These are phyloP conservation scores for Candida railenensis DNA, from an alignment of 805 yeast genomes.

Conservation along the genomic window DNA sequence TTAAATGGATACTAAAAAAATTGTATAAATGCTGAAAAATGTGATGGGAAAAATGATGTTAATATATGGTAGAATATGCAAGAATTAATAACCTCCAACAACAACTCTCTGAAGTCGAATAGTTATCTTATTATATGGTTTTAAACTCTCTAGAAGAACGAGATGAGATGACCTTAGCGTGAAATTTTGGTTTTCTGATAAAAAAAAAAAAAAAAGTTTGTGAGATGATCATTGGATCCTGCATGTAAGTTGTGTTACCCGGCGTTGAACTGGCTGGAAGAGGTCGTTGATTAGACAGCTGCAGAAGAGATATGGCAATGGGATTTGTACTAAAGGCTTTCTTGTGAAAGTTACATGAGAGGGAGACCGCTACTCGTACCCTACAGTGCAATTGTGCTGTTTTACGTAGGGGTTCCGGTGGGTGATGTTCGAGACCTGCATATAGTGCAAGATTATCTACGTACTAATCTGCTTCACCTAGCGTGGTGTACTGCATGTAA, in stretches of 20 bases:
- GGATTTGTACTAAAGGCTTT: not conserved
- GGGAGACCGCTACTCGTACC: too few relatives aligned
- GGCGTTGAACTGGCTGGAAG: not conserved
- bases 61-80: not conserved
- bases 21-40: not conserved
- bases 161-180: not conserved
- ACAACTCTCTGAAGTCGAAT: not conserved
- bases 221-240: not conserved
- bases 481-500: too few relatives aligned
- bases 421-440: too few relatives aligned
- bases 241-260: not conserved
- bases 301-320: not conserved
- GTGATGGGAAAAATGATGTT: too few relatives aligned
- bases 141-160: not conserved
- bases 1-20: slow-evolving; percentile 6
- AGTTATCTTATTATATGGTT: not conserved
- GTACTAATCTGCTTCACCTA: too few relatives aligned
- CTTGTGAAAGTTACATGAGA: too few relatives aligned
- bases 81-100: not conserved
- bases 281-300: too few relatives aligned
- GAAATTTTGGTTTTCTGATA: not conserved
- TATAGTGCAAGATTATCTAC: too few relatives aligned
- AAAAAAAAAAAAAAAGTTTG: not conserved
- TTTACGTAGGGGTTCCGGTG: too few relatives aligned
- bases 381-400: too few relatives aligned